Conservation (phyloP, 371 early-diverging fungal species). For the Saksenaea oblongispora region DNA sequence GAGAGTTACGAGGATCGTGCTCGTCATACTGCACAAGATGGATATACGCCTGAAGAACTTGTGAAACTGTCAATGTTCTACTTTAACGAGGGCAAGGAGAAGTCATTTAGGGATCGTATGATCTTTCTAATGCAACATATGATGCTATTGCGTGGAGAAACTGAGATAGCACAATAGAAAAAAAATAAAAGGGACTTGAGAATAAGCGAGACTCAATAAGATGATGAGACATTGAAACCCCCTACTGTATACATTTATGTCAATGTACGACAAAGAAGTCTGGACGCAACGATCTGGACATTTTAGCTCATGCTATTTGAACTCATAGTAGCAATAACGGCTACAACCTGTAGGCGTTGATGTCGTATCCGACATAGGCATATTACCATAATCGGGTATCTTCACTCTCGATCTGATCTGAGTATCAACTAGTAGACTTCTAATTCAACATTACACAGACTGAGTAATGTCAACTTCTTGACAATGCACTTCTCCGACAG, state of each 20-base stretch:
- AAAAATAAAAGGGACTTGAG: too few relatives aligned
- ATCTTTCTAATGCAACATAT: not conserved
- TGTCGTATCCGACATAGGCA: too few relatives aligned
- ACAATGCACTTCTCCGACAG: too few relatives aligned
- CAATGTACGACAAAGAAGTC: not conserved
- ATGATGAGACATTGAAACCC: too few relatives aligned
- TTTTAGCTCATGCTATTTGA: not conserved
- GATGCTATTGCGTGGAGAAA: conserved; percentile 5
- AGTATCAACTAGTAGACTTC: too few relatives aligned
- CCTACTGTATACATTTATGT: not conserved
- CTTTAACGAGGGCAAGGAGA: not conserved
- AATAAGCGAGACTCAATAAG: too few relatives aligned
- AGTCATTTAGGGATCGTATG: not conserved
- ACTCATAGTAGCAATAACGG: not conserved
- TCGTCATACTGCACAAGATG: not conserved
- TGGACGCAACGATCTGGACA: not conserved
- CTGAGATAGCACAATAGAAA: too few relatives aligned
- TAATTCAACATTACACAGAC: too few relatives aligned
- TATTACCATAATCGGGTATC: too few relatives aligned
- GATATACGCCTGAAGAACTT: conserved; percentile 1
- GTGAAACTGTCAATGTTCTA: not conserved
- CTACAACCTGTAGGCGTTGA: not conserved
- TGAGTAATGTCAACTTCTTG: too few relatives aligned
- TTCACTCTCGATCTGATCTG: too few relatives aligned
- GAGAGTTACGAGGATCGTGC: not conserved